phyloP scores from a whole-genome alignment of 306 rosid species.

The Begonia masoniana region DNA sequence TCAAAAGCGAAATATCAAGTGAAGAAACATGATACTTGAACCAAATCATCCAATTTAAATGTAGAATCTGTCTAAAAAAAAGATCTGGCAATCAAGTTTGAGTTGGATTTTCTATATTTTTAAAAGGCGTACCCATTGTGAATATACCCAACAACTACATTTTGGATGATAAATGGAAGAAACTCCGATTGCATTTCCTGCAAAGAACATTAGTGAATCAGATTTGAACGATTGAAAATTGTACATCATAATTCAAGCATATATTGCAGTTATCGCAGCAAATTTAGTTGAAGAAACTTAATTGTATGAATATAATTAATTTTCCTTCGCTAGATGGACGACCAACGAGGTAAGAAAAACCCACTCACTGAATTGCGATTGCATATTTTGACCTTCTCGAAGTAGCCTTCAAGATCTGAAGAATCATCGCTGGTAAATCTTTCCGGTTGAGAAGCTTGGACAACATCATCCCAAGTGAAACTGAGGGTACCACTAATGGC shows the following conservation, averaged over 20 bases:
- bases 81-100: too few relatives aligned
- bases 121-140: conserved; percentile 41
- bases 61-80: too few relatives aligned
- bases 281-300: too few relatives aligned
- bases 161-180: conserved; percentile 56
- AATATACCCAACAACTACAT: conserved; percentile 52
- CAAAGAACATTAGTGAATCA: background rate
- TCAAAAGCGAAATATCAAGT: background rate
- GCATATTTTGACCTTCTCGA: conserved; percentile 53
- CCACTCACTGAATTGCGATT: conserved; percentile 61
- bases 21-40: background rate
- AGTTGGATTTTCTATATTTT: too few relatives aligned
- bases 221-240: too few relatives aligned
- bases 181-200: conserved; percentile 66
- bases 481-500: conserved; percentile 3
- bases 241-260: too few relatives aligned
- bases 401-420: conserved; percentile 48
- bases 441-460: conserved; percentile 24
- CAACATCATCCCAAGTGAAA: conserved; percentile 57
- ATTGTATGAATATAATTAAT: background rate
- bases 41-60: too few relatives aligned
- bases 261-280: too few relatives aligned
- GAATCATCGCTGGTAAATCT: conserved; percentile 12
- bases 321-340: background rate
- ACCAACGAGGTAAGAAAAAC: background rate